Evolutionary conservation across 108 stramenopile species (phyloP).

Genomic region (Mayamaea pseudoterrestris): DNA sequence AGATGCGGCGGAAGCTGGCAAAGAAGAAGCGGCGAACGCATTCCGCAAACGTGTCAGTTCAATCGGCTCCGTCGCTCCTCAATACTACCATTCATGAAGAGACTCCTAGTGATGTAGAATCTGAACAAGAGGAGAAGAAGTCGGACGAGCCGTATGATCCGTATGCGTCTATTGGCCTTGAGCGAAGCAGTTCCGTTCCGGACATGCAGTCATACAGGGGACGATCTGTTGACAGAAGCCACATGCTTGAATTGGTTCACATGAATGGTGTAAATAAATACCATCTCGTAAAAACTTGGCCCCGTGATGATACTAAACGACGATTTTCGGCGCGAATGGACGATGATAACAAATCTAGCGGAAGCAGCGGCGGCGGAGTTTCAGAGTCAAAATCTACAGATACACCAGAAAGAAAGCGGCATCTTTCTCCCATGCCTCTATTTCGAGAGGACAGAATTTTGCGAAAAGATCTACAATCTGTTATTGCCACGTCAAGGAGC

Average conservation of each 20-base stretch:
- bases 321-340: too few species aligned
- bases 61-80: slow-evolving; percentile 22
- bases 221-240: background rate
- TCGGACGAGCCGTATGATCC: slow-evolving; percentile 1
- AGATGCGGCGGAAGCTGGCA: slow-evolving; percentile 9
- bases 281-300: background rate
- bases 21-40: background rate
- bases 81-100: slow-evolving; percentile 33
- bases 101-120: slow-evolving; percentile 24
- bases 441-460: too few species aligned
- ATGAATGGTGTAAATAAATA: background rate
- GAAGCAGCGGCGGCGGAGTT: too few species aligned
- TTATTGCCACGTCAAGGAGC: too few species aligned
- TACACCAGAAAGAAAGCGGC: too few species aligned
- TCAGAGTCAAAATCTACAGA: too few species aligned
- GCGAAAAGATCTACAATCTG: too few species aligned
- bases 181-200: slow-evolving; percentile 21
- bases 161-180: background rate
- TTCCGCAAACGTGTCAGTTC: slow-evolving; percentile 17
- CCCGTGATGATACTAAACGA: too few species aligned
- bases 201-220: background rate
- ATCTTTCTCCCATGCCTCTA: too few species aligned
- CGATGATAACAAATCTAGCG: too few species aligned
- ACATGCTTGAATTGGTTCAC: background rate
- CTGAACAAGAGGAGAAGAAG: background rate